Evolutionary conservation across 495 filamentous ascomycete genomes (phyloP).

Genomic region (Xanthoparmelia taractica): DNA sequence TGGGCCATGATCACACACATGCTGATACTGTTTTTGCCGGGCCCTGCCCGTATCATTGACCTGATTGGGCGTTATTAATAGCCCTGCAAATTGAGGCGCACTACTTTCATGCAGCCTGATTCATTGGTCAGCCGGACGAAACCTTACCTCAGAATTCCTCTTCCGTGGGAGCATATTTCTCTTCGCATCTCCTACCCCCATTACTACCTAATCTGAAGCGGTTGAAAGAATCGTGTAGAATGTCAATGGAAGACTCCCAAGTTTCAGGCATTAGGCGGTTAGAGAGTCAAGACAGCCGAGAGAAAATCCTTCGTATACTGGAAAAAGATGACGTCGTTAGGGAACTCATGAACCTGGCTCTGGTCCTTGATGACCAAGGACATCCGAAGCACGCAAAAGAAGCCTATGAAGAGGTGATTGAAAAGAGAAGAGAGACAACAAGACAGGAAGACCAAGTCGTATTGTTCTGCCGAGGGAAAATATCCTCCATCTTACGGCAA

Average conservation of each 20-base stretch:
- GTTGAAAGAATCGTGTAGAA: background rate
- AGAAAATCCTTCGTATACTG: background rate
- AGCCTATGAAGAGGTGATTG: constrained; percentile 3
- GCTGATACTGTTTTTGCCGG: too few relatives aligned
- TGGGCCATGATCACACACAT: too few relatives aligned
- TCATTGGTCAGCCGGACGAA: background rate
- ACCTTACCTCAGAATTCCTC: background rate
- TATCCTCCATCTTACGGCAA: background rate
- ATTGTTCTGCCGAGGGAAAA: constrained; percentile 6
- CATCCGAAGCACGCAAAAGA: constrained; percentile 3
- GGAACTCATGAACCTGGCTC: background rate
- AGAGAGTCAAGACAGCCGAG: background rate
- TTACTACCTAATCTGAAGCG: background rate
- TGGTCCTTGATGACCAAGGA: constrained; percentile 5
- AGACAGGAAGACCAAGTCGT: background rate
- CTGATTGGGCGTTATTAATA: background rate
- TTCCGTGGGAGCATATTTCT: background rate
- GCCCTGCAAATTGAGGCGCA: background rate
- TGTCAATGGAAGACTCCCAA: background rate
- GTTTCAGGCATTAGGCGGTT: background rate
- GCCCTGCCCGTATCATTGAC: too few relatives aligned
- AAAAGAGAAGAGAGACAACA: constrained; percentile 1
- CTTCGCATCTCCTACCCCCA: background rate
- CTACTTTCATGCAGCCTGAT: background rate
- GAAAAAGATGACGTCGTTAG: background rate